phyloP scores from a whole-genome alignment of 495 filamentous ascomycete genomes.

The Tuber borchii region DNA sequence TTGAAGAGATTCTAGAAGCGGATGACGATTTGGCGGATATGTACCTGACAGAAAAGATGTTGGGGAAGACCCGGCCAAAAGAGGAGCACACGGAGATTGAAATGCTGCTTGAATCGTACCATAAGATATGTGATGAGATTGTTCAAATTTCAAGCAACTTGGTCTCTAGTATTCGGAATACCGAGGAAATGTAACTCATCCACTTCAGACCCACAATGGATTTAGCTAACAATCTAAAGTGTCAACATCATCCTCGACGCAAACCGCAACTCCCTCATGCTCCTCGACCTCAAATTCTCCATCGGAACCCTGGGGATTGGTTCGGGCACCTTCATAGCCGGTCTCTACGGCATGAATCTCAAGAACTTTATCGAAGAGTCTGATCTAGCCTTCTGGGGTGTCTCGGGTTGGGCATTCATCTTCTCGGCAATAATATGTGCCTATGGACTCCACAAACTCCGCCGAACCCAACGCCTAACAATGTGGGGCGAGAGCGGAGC shows the following conservation, averaged over 20 bases:
- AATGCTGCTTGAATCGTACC: slow-evolving; percentile 92
- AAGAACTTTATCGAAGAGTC: slow-evolving; percentile 98
- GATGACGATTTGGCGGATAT: slow-evolving; percentile 92
- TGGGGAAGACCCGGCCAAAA: slow-evolving; percentile 65
- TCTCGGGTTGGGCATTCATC: slow-evolving; percentile 62
- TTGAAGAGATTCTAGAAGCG: slow-evolving; percentile 93
- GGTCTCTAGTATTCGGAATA: slow-evolving; percentile 93
- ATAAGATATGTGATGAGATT: slow-evolving; percentile 96
- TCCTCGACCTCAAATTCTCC: slow-evolving; percentile 92
- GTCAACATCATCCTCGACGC: slow-evolving; percentile 96
- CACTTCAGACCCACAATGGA: background rate
- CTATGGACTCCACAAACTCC: slow-evolving; percentile 73
- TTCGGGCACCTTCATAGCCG: slow-evolving; percentile 86
- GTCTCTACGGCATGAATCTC: slow-evolving; percentile 98
- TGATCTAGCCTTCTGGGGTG: slow-evolving; percentile 73
- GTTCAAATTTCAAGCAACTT: slow-evolving; percentile 89
- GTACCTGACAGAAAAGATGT: slow-evolving; percentile 83
- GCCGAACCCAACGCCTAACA: slow-evolving; percentile 79
- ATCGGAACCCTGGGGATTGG: slow-evolving; percentile 88
- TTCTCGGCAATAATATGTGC: slow-evolving; percentile 68
- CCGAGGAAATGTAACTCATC: slow-evolving; percentile 81
- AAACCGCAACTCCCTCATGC: slow-evolving; percentile 97
- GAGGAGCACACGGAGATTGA: slow-evolving; percentile 95
- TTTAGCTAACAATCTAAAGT: slow-evolving; percentile 45
- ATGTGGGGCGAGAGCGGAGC: slow-evolving; percentile 55